Evolutionary conservation across 2,329 filamentous ascomycete genomes (phyloP), one percentile per base, ranked within the genome.

Genomic region (Plectosphaerella sp.): DNA sequence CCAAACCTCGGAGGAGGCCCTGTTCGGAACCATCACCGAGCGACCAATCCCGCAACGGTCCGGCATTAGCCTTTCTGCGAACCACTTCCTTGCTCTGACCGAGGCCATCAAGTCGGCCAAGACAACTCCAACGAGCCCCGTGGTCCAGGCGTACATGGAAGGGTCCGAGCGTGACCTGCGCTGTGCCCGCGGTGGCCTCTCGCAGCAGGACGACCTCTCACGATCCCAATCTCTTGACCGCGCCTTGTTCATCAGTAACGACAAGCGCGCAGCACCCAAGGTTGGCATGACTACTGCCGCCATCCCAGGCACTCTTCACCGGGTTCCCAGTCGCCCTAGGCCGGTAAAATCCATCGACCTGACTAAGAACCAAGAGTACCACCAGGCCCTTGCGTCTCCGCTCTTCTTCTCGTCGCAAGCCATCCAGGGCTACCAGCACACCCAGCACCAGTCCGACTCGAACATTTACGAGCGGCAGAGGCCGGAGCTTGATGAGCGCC

Each of bases 191-290:
- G 53, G 65, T 70, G 8, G 72, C 73, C 3, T 72, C 76, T 28
- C 61, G 71, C 25, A 59, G 5, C 49, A 58, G n/a, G 78, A 81
- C 41, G 76, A 79, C 36, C 67, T 70, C 20, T 72, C 75, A 2
- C 76, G 86, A 36, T 79, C 82, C 5, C 78, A 76, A 33, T 89
- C 87, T 0, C 82, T 83, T 7, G 87, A 91, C 54, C 76, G 83
- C 42, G 76, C 78, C 57, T 58, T 80, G 3, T 84, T 87, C 49
- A 72, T 74, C 20, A 82, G 74, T 49, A 71, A 75, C 10, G 84
- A 89, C 62, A 84, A 86, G 58, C 84, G 87, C 54, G 80, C 79
- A 3, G 78, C 78, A 41, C 76, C 88, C 1, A 83, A 81, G 57
- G 75, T 91, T 3, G 82, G 80, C 4, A 61, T 90, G 24, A 88